Conservation (phyloP, 805 yeast genomes). For the Crinitomyces ghanaensis region DNA sequence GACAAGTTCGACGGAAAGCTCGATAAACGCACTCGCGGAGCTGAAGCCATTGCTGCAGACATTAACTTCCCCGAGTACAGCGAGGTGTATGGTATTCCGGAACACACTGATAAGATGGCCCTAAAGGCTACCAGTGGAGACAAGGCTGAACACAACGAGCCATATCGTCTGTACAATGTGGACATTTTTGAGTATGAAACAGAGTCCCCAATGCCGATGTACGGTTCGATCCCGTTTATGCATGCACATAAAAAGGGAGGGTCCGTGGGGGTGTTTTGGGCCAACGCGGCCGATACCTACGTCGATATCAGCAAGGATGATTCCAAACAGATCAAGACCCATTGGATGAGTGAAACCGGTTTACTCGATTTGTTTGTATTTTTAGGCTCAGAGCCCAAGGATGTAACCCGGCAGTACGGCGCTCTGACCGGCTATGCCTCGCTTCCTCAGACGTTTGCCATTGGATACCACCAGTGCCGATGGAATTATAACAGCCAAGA, state of each 20-base stretch:
- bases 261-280: slow-evolving; percentile 79
- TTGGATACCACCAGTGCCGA: slow-evolving; percentile 93
- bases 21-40: slow-evolving; percentile 56
- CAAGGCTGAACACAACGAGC: slow-evolving; percentile 34
- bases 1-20: slow-evolving; percentile 60
- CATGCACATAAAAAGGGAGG: slow-evolving; percentile 48
- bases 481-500: slow-evolving; percentile 91
- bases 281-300: slow-evolving; percentile 87
- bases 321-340: slow-evolving; percentile 31
- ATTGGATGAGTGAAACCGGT: slow-evolving; percentile 94
- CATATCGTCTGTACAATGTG: slow-evolving; percentile 83
- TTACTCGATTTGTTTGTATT: slow-evolving; percentile 62
- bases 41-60: slow-evolving; percentile 82
- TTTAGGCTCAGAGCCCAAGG: slow-evolving; percentile 46
- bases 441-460: slow-evolving; percentile 65
- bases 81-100: slow-evolving; percentile 89
- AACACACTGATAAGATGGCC: slow-evolving; percentile 75
- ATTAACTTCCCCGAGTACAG: slow-evolving; percentile 47
- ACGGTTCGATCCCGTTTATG: slow-evolving; percentile 88
- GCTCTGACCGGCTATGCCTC: slow-evolving; percentile 58
- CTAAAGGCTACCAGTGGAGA: slow-evolving; percentile 52
- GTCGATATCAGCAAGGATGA: slow-evolving; percentile 45
- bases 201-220: slow-evolving; percentile 79
- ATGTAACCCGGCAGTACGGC: slow-evolving; percentile 51
- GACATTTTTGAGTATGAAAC: slow-evolving; percentile 92